Conservation (phyloP, 148 eudicot species). For the Vaccinium darrowii region DNA sequence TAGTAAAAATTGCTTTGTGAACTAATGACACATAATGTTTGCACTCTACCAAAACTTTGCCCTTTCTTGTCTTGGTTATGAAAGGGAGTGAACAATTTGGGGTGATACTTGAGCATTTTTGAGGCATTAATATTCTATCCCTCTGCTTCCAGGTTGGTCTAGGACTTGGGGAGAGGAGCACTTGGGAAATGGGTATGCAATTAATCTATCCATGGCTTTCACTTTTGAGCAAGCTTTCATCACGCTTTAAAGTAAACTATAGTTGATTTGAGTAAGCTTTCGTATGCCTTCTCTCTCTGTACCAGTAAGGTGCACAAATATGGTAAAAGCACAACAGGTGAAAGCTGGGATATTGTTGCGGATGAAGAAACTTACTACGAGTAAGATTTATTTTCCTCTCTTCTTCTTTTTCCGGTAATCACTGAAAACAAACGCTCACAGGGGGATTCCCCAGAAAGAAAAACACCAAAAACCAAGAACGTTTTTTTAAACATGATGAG, state of each 20-base stretch:
- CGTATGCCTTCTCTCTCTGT: neutral
- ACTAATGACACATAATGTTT: neutral
- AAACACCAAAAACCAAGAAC: neutral
- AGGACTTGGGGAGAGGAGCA: slow-evolving; percentile 99
- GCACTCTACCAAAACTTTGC: neutral
- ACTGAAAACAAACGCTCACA: neutral
- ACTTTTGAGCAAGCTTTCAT: neutral
- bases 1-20: no score
- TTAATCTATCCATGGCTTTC: neutral
- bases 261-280: neutral
- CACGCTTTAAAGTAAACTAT: neutral
- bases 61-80: neutral
- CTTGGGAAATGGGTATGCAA: slow-evolving; percentile 89
- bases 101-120: neutral
- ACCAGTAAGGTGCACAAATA: slow-evolving; percentile 92
- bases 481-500: neutral
- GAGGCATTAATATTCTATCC: neutral
- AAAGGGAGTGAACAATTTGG: neutral
- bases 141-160: slow-evolving; percentile 68
- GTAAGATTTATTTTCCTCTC: slow-evolving; percentile 43
- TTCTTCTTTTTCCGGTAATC: neutral
- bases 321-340: slow-evolving; percentile 94
- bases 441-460: neutral
- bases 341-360: slow-evolving; percentile 93
- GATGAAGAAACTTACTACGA: slow-evolving; percentile 91